phyloP scores from a whole-genome alignment of 192 early-diverging fungal genomes.

The Fimicolochytrium jonesii region DNA sequence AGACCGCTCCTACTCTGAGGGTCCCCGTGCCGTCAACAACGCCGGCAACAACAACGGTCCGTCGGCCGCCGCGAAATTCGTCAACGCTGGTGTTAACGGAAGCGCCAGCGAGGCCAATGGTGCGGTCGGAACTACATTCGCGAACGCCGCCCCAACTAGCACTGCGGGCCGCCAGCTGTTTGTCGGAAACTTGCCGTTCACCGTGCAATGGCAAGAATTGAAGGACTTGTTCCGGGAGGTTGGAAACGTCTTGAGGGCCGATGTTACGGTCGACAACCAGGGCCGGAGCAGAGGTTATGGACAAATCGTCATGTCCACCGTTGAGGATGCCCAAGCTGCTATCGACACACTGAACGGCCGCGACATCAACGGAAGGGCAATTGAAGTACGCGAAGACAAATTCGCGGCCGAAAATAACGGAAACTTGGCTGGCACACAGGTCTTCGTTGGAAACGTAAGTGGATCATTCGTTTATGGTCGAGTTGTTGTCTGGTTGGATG shows the following conservation, averaged over 20 bases:
- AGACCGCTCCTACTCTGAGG: conserved; percentile 35
- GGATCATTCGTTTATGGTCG: not conserved
- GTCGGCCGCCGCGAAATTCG: no score
- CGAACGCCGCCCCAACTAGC: no score
- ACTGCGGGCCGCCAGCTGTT: conserved; percentile 50
- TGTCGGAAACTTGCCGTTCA: conserved; percentile 77
- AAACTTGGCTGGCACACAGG: conserved; percentile 31
- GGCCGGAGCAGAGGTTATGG: conserved; percentile 73
- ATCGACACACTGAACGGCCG: conserved; percentile 38
- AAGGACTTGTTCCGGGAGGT: conserved; percentile 71
- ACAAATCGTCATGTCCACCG: conserved; percentile 55
- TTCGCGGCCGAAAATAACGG: conserved; percentile 22
- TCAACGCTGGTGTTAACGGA: no score
- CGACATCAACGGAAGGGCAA: conserved; percentile 38
- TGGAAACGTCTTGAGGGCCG: conserved; percentile 66
- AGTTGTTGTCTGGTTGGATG: not conserved
- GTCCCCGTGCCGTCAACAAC: not conserved
- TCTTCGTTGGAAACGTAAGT: conserved; percentile 79
- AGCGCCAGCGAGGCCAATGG: no score
- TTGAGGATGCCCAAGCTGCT: conserved; percentile 42
- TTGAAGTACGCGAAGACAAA: conserved; percentile 49
- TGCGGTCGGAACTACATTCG: no score
- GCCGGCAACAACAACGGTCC: no score
- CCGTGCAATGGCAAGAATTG: conserved; percentile 76
- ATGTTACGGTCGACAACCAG: conserved; percentile 57